Evolutionary conservation across 1,284 basidiomycete genomes (phyloP).

Genomic region (Volvariella volvacea): DNA sequence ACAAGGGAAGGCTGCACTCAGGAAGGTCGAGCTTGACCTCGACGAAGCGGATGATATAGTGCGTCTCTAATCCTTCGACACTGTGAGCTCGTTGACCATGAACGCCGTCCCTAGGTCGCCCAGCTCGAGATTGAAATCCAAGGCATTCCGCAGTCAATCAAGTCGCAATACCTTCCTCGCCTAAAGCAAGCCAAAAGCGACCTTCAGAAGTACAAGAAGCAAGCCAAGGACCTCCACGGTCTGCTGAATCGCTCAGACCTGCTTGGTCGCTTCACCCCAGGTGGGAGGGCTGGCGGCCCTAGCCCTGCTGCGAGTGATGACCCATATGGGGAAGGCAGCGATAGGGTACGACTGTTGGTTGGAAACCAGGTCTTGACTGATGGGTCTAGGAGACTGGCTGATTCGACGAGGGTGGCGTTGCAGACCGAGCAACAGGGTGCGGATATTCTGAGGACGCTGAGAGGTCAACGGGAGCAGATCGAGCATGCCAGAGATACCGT

Average conservation of each 20-base stretch:
- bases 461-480: conserved; percentile 88
- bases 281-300: conserved; percentile 14
- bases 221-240: conserved; percentile 58
- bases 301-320: conserved; percentile 51
- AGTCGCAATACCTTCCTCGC: conserved; percentile 59
- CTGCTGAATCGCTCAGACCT: conserved; percentile 49
- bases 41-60: conserved; percentile 97
- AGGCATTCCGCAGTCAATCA: conserved; percentile 82
- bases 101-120: conserved; percentile 51
- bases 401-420: conserved; percentile 83
- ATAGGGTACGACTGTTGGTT: conserved; percentile 65
- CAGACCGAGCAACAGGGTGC: conserved; percentile 93
- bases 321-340: conserved; percentile 56
- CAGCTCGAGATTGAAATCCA: conserved; percentile 97
- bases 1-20: conserved; percentile 74
- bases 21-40: conserved; percentile 83
- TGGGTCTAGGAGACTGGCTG: conserved; percentile 67
- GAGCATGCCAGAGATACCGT: conserved; percentile 86
- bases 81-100: too few relatives aligned
- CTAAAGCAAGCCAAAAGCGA: conserved; percentile 65
- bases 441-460: conserved; percentile 79
- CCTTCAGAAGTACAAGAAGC: conserved; percentile 69
- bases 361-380: conserved; percentile 68
- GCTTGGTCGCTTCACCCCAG: conserved; percentile 23
- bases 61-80: conserved; percentile 16